These are phyloP conservation scores for Penicillium cinerascens DNA, from an alignment of 495 filamentous ascomycete species.

Conservation along the genomic window DNA sequence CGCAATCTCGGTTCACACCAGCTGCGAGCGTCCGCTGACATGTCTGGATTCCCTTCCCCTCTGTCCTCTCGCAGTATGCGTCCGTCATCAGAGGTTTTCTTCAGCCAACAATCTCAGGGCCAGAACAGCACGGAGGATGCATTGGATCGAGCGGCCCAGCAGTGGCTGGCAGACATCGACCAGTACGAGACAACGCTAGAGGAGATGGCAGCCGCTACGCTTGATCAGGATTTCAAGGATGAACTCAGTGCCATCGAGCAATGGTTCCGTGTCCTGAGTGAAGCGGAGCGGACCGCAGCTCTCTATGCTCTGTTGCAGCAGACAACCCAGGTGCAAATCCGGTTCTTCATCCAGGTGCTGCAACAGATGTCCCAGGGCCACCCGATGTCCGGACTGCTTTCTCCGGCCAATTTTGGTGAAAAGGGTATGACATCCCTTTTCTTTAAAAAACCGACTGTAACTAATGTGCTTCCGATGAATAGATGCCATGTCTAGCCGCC, in stretches of 20 bases:
- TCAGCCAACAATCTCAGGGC: conserved; percentile 64
- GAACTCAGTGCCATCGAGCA: conserved; percentile 98
- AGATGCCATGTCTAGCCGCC: conserved; percentile 96
- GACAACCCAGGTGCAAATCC: conserved; percentile 97
- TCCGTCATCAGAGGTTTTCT: conserved; percentile 90
- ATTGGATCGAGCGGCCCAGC: conserved; percentile 88
- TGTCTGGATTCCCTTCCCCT: conserved; percentile 81
- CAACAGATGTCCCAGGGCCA: conserved; percentile 98
- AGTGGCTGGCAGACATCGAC: conserved; percentile 98
- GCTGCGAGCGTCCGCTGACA: conserved; percentile 92
- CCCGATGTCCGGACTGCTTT: conserved; percentile 94
- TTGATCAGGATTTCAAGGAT: conserved; percentile 99
- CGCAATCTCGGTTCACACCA: conserved; percentile 78
- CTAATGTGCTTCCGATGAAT: conserved; percentile 10
- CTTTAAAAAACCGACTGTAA: not conserved
- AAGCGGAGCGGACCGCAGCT: conserved; percentile 92
- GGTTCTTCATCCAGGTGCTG: conserved; percentile 97
- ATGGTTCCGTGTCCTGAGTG: conserved; percentile 97
- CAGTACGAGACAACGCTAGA: conserved; percentile 96
- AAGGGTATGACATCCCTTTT: conserved; percentile 61
- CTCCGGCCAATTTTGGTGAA: conserved; percentile 89
- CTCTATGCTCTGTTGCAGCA: conserved; percentile 95
- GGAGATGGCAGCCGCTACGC: conserved; percentile 96
- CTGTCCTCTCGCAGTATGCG: conserved; percentile 77
- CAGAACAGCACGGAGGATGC: conserved; percentile 75